phyloP scores from a whole-genome alignment of 306 rosid genomes.

The Cicer pinnatifidum region DNA sequence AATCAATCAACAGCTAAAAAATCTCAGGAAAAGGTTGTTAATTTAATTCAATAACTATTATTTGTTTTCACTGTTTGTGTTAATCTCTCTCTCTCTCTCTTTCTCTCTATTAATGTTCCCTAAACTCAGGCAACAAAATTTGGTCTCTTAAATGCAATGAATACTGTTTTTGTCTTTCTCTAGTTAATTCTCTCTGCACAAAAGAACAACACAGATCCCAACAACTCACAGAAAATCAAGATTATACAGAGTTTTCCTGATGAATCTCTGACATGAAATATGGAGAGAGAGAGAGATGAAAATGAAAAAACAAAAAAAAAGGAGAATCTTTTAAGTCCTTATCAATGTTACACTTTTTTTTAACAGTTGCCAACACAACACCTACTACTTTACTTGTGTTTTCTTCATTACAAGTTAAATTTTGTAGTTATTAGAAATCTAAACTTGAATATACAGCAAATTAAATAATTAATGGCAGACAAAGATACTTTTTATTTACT shows the following conservation, averaged over 20 bases:
- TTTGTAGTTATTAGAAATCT: conserved; percentile 35
- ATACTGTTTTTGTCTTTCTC: not conserved
- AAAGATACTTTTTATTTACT: conserved; percentile 50
- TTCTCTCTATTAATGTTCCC: conserved; percentile 42
- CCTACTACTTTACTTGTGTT: conserved; percentile 46
- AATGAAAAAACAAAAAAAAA: conserved; percentile 46
- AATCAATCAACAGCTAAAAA: conserved; percentile 68
- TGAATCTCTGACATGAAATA: conserved; percentile 59
- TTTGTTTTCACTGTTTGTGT: conserved; percentile 33
- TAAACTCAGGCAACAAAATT: conserved; percentile 47
- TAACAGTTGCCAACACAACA: conserved; percentile 54
- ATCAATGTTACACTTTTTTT: conserved; percentile 47
- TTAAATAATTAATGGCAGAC: conserved; percentile 52
- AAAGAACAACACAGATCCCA: conserved; percentile 79
- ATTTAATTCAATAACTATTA: not conserved
- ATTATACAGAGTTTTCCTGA: conserved; percentile 69
- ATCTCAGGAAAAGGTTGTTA: conserved; percentile 70
- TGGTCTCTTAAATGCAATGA: conserved; percentile 52
- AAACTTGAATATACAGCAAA: conserved; percentile 6
- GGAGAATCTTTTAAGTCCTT: conserved; percentile 79
- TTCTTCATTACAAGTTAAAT: conserved; percentile 8
- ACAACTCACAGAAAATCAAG: conserved; percentile 70
- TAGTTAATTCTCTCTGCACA: conserved; percentile 41
- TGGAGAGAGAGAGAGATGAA: conserved; percentile 40
- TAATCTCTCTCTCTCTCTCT: conserved; percentile 48